Evolutionary conservation across 208 protist species (phyloP), one percentile per base, ranked within the genome.

Genomic region (Borovskyia barvae): DNA sequence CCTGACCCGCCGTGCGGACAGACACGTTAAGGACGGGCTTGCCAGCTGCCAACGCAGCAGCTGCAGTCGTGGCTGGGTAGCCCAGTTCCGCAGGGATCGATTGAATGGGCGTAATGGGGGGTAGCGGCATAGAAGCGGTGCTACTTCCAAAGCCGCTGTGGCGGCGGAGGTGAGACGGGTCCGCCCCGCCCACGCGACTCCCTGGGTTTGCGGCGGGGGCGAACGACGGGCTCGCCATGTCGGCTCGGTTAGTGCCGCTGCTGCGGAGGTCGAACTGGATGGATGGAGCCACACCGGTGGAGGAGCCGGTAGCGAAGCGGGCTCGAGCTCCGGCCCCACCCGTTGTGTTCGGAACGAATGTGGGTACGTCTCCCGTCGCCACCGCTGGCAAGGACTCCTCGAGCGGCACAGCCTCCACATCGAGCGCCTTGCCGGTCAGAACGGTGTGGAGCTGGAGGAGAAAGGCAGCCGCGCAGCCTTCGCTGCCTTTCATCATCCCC

Each of bases 401-500:
- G 40, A 82, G 71, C n/a, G 61, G 47, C 35, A 95, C 51, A 25
- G 40, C 46, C 29, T 45, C 24, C 5, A 36, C 48, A 22, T 70
- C 64, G 12, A 62, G 15, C 8, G 69, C 40, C 22, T 77, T 77
- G 14, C 83, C 85, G 1, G 90, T 97, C 1, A 97, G 53, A 4
- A 87, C 45, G 4, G 77, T 80, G 77, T 95, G 96, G 2, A 97
- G 64, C 39, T 91, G 82, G 26, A 61, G 57, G 0, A 97, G 22
- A 40, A 97, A 85, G 11, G 56, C 67, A n/a, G 82, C 62, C 2
- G 93, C 85, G 65, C 85, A 92, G 26, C 71, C 79, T 8, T 82
- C 79, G 29, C 75, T 72, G 50, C 75, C 81, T 24, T 49, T 57
- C 30, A 97, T 78, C 47, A 98, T 80, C 25, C 80, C 85, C 5